Evolutionary conservation across 1,139 yeast species (phyloP).

Genomic region (Lodderomyces jiufengensis): DNA sequence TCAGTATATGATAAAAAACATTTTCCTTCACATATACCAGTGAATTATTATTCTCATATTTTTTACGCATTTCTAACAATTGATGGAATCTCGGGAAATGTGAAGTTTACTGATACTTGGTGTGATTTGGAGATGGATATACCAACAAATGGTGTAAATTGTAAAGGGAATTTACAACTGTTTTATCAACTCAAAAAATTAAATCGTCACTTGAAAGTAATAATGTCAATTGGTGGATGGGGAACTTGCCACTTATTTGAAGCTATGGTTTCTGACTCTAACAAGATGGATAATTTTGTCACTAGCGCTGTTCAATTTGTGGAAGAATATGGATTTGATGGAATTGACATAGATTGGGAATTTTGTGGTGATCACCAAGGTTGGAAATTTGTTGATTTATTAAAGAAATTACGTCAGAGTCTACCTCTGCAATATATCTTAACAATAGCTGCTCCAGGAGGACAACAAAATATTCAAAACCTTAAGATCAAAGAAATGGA

Average conservation of each 20-base stretch:
- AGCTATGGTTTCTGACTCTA: conserved; percentile 35
- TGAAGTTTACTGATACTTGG: conserved; percentile 61
- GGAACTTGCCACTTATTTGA: conserved; percentile 56
- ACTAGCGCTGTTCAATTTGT: conserved; percentile 46
- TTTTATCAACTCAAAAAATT: conserved; percentile 46
- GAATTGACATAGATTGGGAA: conserved; percentile 95
- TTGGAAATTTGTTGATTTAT: conserved; percentile 39
- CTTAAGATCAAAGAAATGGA: conserved; percentile 54
- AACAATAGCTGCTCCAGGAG: conserved; percentile 77
- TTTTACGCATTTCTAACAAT: conserved; percentile 75
- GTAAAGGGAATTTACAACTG: conserved; percentile 55
- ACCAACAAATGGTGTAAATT: conserved; percentile 14
- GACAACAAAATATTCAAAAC: conserved; percentile 38
- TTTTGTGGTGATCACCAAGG: conserved; percentile 62
- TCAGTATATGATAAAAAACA: conserved; percentile 64
- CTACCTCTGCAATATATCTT: conserved; percentile 39
- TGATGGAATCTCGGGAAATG: conserved; percentile 49
- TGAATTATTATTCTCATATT: conserved; percentile 55
- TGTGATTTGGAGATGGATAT: conserved; percentile 53
- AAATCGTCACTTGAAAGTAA: conserved; percentile 51
- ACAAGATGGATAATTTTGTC: conserved; percentile 47
- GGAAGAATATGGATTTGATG: conserved; percentile 68
- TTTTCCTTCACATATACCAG: conserved; percentile 65
- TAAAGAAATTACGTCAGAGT: conserved; percentile 38
- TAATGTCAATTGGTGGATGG: conserved; percentile 90